These are phyloP conservation scores for Coccomyxa sp. DNA, from an alignment of 139 green algal species.

Conservation along the genomic window DNA sequence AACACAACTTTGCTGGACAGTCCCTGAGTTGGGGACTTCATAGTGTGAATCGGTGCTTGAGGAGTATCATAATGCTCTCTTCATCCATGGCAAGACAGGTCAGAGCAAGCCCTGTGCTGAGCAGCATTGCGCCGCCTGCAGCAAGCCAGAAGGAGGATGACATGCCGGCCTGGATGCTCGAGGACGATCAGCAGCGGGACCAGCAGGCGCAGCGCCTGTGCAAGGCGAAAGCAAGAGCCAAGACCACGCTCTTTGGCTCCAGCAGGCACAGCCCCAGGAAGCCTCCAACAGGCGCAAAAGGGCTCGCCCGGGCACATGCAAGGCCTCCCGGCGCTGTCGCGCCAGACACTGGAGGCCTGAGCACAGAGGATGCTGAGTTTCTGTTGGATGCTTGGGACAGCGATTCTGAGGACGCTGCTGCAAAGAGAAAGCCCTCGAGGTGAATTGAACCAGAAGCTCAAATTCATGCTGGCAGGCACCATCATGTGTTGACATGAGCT, in stretches of 20 bases:
- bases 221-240: slow-evolving; percentile 4
- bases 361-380: slow-evolving; percentile 18
- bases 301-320: not conserved
- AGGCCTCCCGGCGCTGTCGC: not conserved
- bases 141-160: no score
- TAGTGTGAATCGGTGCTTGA: no score
- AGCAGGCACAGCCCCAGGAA: not conserved
- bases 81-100: no score
- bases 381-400: slow-evolving; percentile 22
- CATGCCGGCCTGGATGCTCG: slow-evolving; percentile 53
- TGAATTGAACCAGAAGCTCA: no score
- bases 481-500: no score
- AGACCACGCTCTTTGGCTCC: not conserved
- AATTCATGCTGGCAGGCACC: no score
- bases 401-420: not conserved
- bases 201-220: slow-evolving; percentile 6
- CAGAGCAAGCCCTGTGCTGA: no score
- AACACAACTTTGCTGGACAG: no score
- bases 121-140: no score
- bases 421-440: not conserved
- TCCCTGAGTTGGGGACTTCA: no score
- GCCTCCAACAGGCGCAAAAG: not conserved
- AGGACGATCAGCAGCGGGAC: slow-evolving; percentile 32
- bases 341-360: not conserved
- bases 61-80: no score